Percentiles rank a stretch among this genome's conserved stretches.
phyloP scores from a whole-genome alignment of 129 eudicot species.

The Tagetes patula region DNA sequence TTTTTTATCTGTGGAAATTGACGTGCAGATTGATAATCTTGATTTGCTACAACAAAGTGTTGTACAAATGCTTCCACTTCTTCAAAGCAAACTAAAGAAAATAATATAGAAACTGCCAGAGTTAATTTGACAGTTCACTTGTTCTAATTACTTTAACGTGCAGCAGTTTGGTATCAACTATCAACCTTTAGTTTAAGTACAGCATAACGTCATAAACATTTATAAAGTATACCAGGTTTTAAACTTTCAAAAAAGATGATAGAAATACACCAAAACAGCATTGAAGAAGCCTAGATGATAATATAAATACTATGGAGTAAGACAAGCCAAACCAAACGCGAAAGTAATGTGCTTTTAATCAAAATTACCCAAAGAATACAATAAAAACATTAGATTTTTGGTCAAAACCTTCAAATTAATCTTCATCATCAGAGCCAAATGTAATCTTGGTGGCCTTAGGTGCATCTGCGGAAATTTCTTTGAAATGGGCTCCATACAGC shows the following conservation, averaged over 20 bases:
- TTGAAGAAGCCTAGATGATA: neutral
- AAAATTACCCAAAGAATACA: constrained; percentile 13
- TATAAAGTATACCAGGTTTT: too few relatives aligned
- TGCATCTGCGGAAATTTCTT: constrained; percentile 92
- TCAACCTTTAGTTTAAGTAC: neutral
- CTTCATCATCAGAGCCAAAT: constrained; percentile 73
- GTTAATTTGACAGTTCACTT: neutral
- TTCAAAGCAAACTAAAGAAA: constrained; percentile 19
- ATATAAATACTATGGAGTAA: constrained; percentile 6
- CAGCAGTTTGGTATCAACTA: neutral
- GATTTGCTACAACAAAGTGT: constrained; percentile 49
- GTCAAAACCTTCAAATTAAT: constrained; percentile 34
- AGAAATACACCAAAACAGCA: neutral
- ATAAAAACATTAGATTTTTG: constrained; percentile 1
- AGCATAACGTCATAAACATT: too few relatives aligned
- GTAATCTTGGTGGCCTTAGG: constrained; percentile 76
- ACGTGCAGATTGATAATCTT: constrained; percentile 45
- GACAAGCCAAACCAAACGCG: neutral
- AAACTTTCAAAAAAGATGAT: neutral
- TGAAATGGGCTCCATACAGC: constrained; percentile 93
- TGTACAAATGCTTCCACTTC: constrained; percentile 53
- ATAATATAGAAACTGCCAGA: neutral
- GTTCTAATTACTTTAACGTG: neutral
- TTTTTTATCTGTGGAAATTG: constrained; percentile 52
- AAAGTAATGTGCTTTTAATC: constrained; percentile 1